Conservation (phyloP, 1,284 basidiomycete genomes). For the Tilletia horrida region DNA sequence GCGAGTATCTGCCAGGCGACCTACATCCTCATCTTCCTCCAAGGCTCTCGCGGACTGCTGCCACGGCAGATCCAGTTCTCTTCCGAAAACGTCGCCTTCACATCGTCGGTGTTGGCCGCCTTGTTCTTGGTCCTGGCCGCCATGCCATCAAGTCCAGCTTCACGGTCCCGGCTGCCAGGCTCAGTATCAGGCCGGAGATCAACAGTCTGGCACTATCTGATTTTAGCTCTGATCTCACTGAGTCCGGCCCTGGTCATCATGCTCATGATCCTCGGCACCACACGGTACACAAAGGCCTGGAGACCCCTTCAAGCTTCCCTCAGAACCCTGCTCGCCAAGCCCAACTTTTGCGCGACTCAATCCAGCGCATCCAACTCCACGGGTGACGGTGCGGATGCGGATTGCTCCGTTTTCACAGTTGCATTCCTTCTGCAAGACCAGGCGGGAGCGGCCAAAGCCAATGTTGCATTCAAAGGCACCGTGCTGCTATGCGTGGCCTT, state of each 20-base stretch:
- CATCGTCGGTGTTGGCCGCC: not conserved
- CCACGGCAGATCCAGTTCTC: not conserved
- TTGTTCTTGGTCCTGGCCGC: constrained; percentile 1
- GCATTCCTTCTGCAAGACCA: constrained; percentile 9
- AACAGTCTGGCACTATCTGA: not conserved
- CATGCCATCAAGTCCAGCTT: constrained; percentile 11
- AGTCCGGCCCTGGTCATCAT: not conserved
- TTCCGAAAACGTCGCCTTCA: not conserved
- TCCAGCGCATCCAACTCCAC: not conserved
- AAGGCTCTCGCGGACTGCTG: not conserved
- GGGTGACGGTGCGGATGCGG: not conserved
- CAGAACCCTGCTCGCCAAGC: not conserved
- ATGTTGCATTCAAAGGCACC: constrained; percentile 2
- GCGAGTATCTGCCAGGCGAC: not conserved
- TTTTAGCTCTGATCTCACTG: not conserved
- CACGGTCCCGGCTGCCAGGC: not conserved
- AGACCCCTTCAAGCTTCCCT: not conserved
- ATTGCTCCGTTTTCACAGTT: constrained; percentile 8
- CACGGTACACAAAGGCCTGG: not conserved
- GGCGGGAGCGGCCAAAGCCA: not conserved
- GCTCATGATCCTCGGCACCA: not conserved
- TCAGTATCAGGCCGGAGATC: not conserved
- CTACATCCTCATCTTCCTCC: constrained; percentile 6
- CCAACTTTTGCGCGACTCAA: not conserved
- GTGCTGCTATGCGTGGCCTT: not conserved